Conservation (phyloP, 805 yeast species). For the Saccharomycopsis javanensis region DNA sequence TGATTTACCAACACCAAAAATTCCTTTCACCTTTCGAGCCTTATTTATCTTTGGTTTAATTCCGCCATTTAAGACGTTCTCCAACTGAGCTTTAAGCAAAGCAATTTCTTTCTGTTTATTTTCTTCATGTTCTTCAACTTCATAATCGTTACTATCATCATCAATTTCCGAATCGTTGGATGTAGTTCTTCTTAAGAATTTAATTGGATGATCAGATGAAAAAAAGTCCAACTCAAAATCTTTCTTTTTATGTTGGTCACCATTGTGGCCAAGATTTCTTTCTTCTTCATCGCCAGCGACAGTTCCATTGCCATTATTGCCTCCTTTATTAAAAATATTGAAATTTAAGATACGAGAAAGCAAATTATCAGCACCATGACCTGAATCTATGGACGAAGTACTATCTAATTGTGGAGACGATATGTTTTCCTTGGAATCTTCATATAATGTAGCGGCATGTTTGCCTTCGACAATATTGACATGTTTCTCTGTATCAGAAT, state of each 20-base stretch:
- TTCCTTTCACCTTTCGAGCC: not conserved
- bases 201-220: constrained; percentile 5
- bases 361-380: not conserved
- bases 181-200: not conserved
- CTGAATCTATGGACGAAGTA: not conserved
- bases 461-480: not conserved
- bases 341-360: not conserved
- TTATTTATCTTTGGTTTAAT: not conserved
- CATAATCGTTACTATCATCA: constrained; percentile 3
- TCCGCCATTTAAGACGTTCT: not conserved
- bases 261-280: constrained; percentile 5
- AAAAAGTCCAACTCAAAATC: constrained; percentile 8
- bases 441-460: not conserved
- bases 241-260: constrained; percentile 4
- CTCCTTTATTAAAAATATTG: not conserved
- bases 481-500: not conserved
- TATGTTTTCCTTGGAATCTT: not conserved
- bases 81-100: not conserved
- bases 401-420: not conserved
- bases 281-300: constrained; percentile 3
- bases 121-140: constrained; percentile 6
- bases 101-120: constrained; percentile 4
- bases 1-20: not conserved
- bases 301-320: not conserved
- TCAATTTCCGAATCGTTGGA: not conserved